These are phyloP conservation scores for Dryadomyces quercivorus DNA, from an alignment of 2,329 filamentous ascomycete species.

Conservation along the genomic window DNA sequence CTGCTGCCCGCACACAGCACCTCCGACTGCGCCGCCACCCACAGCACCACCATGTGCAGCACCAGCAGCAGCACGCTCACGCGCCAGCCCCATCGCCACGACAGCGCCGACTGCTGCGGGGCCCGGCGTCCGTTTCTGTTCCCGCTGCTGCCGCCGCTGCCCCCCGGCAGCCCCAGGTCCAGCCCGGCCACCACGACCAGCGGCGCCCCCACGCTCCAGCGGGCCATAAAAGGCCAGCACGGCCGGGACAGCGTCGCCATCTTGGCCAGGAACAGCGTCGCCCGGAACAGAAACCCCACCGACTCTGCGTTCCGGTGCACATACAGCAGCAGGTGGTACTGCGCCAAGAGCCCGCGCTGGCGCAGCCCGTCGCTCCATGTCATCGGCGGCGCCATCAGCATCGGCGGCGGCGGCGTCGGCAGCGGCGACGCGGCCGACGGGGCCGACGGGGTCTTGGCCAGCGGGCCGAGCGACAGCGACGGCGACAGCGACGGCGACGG, in stretches of 20 bases:
- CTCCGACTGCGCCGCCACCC: slow-evolving; percentile 18
- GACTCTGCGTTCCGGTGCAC: slow-evolving; percentile 18
- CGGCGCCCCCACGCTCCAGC: slow-evolving; percentile 50
- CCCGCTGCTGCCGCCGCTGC: neutral
- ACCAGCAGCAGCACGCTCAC: slow-evolving; percentile 20
- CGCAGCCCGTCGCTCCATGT: slow-evolving; percentile 21
- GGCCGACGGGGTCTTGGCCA: neutral
- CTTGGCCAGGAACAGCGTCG: slow-evolving; percentile 57
- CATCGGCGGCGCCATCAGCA: slow-evolving; percentile 38
- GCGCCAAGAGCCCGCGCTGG: slow-evolving; percentile 22
- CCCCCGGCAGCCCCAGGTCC: slow-evolving; percentile 39
- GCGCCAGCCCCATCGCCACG: slow-evolving; percentile 21
- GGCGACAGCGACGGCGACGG: neutral
- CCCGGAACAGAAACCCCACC: slow-evolving; percentile 31
- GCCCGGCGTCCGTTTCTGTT: too few species aligned
- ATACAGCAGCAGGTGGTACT: slow-evolving; percentile 23
- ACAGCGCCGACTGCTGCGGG: neutral
- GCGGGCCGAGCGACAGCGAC: neutral
- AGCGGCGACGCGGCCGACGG: neutral
- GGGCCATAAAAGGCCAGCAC: slow-evolving; percentile 62
- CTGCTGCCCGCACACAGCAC: slow-evolving; percentile 18
- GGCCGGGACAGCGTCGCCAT: slow-evolving; percentile 50
- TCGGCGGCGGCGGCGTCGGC: slow-evolving; percentile 18
- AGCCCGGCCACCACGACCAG: slow-evolving; percentile 57
- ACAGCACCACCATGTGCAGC: slow-evolving; percentile 23